phyloP scores from a whole-genome alignment of 1,284 basidiomycete genomes.

The Taiwanofungus camphoratus region DNA sequence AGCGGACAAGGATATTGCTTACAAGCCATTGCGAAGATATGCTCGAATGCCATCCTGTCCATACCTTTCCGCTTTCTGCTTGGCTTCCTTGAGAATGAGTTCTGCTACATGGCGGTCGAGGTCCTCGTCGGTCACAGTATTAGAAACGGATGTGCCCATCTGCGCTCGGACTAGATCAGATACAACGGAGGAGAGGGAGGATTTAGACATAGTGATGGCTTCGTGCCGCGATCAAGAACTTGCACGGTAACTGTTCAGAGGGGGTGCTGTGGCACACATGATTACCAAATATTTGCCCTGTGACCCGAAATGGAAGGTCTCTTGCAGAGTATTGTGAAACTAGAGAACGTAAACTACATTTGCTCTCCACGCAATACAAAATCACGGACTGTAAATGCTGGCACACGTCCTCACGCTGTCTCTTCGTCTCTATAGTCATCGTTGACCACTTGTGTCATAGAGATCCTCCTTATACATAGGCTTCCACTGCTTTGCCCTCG shows the following conservation, averaged over 20 bases:
- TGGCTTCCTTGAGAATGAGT: conserved; percentile 84
- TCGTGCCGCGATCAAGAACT: not conserved
- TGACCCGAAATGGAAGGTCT: not conserved
- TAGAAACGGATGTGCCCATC: conserved; percentile 64
- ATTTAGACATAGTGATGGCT: conserved; percentile 22
- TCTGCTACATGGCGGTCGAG: conserved; percentile 86
- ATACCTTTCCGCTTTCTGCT: conserved; percentile 78
- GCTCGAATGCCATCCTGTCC: conserved; percentile 61
- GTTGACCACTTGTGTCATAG: conserved; percentile 61
- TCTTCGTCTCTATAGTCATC: too few relatives aligned
- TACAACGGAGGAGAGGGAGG: conserved; percentile 76
- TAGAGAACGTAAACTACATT: too few relatives aligned
- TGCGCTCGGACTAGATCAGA: conserved; percentile 79
- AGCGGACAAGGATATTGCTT: conserved; percentile 18
- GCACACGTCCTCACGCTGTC: too few relatives aligned
- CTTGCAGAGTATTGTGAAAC: too few relatives aligned
- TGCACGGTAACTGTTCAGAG: not conserved
- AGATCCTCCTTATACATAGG: conserved; percentile 61
- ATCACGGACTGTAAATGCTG: too few relatives aligned
- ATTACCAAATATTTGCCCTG: not conserved
- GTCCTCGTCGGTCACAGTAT: conserved; percentile 71
- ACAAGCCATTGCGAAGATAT: conserved; percentile 43
- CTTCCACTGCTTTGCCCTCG: conserved; percentile 49
- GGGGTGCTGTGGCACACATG: not conserved
- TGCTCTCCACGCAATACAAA: too few relatives aligned